These are phyloP conservation scores for Cryptosporidium sp. DNA, from an alignment of 169 alveolate species.

Conservation along the genomic window DNA sequence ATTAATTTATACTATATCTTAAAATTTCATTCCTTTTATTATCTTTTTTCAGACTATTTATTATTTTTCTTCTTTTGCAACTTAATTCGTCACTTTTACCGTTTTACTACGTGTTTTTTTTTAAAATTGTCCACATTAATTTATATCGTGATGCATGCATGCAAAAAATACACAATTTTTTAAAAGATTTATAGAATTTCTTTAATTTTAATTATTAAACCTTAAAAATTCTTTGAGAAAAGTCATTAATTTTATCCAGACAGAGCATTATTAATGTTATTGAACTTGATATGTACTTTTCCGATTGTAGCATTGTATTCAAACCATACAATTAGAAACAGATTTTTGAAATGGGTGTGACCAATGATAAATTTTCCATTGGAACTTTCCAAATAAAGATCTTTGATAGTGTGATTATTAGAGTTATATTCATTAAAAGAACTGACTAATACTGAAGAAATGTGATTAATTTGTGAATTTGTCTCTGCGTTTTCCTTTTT, in stretches of 20 bases:
- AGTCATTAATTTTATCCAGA: not conserved
- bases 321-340: slow-evolving; percentile 41
- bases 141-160: too few species aligned
- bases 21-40: not conserved
- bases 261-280: slow-evolving; percentile 5
- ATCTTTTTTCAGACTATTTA: too few species aligned
- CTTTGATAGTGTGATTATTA: not conserved
- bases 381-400: slow-evolving; percentile 32
- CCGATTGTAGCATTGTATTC: slow-evolving; percentile 48
- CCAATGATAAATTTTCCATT: slow-evolving; percentile 72
- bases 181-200: too few species aligned
- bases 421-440: slow-evolving; percentile 51
- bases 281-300: slow-evolving; percentile 28
- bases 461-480: not conserved
- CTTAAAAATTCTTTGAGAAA: too few species aligned
- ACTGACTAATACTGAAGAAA: slow-evolving; percentile 36
- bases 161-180: too few species aligned
- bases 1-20: not conserved
- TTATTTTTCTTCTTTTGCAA: too few species aligned
- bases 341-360: not conserved
- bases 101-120: not conserved
- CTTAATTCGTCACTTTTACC: not conserved
- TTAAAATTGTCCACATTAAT: too few species aligned
- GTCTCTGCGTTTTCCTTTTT: not conserved
- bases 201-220: too few species aligned